These are phyloP conservation scores for Tuber brumale DNA, from an alignment of 495 filamentous ascomycete species.

Conservation along the genomic window DNA sequence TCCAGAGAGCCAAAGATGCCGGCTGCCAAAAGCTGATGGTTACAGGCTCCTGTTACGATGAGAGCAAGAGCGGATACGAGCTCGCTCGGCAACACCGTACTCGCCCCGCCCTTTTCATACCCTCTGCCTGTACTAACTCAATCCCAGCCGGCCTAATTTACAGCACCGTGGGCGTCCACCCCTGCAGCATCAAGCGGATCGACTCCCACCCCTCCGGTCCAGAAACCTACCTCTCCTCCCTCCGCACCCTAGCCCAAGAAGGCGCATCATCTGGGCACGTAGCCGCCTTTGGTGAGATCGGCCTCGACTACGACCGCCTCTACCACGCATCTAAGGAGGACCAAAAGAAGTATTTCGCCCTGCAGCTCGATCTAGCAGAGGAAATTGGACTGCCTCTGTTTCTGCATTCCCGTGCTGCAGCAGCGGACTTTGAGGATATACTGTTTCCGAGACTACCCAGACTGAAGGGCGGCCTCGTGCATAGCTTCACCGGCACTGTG, in stretches of 20 bases:
- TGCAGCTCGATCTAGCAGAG: conserved; percentile 70
- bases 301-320: conserved; percentile 89
- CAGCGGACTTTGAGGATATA: conserved; percentile 69
- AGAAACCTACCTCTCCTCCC: conserved; percentile 51
- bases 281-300: conserved; percentile 90
- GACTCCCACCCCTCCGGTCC: conserved; percentile 53
- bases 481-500: conserved; percentile 80
- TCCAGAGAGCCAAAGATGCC: conserved; percentile 64
- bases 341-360: conserved; percentile 77
- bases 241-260: conserved; percentile 53
- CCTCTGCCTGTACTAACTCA: conserved; percentile 16
- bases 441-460: conserved; percentile 49
- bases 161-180: conserved; percentile 84
- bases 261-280: conserved; percentile 49
- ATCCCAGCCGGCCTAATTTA: conserved; percentile 55
- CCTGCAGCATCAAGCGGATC: conserved; percentile 70
- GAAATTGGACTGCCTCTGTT: conserved; percentile 77
- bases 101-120: conserved; percentile 37
- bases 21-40: conserved; percentile 87
- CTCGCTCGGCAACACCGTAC: conserved; percentile 66
- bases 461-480: conserved; percentile 66
- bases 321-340: conserved; percentile 66
- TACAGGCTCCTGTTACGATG: conserved; percentile 80
- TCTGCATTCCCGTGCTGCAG: conserved; percentile 79
- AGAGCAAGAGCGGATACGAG: conserved; percentile 65